A percentile compares a stretch with the other conserved stretches of the same genome.
These are phyloP conservation scores for Russula dissimulans DNA, from an alignment of 768 basidiomycete species.

Conservation along the genomic window DNA sequence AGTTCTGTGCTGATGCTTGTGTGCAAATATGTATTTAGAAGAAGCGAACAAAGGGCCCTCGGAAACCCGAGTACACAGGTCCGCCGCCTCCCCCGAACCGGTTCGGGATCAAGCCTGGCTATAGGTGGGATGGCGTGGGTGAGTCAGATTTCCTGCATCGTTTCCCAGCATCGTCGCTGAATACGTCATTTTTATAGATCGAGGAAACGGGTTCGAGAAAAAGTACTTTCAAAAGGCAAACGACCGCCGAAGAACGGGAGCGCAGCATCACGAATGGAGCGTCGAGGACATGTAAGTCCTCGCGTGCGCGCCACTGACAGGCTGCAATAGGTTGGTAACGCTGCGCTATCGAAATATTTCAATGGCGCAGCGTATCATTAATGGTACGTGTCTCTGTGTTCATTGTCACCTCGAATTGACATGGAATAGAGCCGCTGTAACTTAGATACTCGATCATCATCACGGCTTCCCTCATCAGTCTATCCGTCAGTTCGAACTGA, in stretches of 20 bases:
- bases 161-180: not conserved
- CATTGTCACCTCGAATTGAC: no score
- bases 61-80: slow-evolving; percentile 77
- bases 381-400: no score
- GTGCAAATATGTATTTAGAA: slow-evolving; percentile 38
- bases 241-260: slow-evolving; percentile 54
- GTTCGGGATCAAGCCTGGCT: slow-evolving; percentile 90
- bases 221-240: slow-evolving; percentile 82
- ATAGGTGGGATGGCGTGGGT: slow-evolving; percentile 99
- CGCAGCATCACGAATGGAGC: slow-evolving; percentile 78
- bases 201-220: slow-evolving; percentile 91
- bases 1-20: not conserved
- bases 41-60: slow-evolving; percentile 64
- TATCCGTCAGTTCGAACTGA: not conserved
- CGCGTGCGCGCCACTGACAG: no score
- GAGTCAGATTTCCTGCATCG: slow-evolving; percentile 22
- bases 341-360: no score
- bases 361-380: no score
- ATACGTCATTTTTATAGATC: slow-evolving; percentile 40
- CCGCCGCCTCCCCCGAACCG: slow-evolving; percentile 90
- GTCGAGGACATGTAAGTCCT: slow-evolving; percentile 79
- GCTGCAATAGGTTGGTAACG: no score
- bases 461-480: not conserved
- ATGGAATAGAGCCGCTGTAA: no score
- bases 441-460: not conserved